Base-by-base conservation (phyloP, 345 rosid genomes). In the Limnanthes douglasii region DNA sequence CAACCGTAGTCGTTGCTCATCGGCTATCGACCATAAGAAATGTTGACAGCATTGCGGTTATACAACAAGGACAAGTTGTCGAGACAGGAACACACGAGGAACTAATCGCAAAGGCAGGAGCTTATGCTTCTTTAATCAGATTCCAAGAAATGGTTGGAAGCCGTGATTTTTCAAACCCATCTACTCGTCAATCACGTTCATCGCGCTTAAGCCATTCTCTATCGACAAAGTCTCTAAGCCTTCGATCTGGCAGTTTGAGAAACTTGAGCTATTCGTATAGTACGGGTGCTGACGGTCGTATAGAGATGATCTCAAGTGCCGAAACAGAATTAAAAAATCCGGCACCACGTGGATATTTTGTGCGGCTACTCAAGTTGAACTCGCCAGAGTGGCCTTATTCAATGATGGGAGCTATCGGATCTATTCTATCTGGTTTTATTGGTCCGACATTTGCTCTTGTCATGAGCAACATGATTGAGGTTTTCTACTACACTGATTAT, bases 351-450 rank as follows among this genome's bases (percentile, higher is more conserved):
- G 79, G 79, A n/a, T 90, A 90, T 64, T 90, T 90, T 73, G 69
- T 59, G 58, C 62, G 96, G 56, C 82, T 90, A 40, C 84, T 90
- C 56, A 85, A 75, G 54, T 71, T 90, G 43, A 90, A 90, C 36
- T 73, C 93, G 34, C 99, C 99, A 0, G 99, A 90, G 39, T 90
- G 99, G 99, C 99, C 99, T 35, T 90, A 90, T 65, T 84, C 94
- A 22, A 70, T 90, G 49, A 90, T 90, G 96, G 99, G 94, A 15
- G 96, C 94, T 0, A 36, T 75, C 37, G 99, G 99, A 27, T 90
- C 99, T 0, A 55, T 90, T 18, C 93, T 90, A 2, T 75, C 96
- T 6, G 99, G 99, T 39, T 90, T 90, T 15, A 85, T 90, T 0
- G 88, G 94, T 37, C 99, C 99, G 21, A 90, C 94, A 0, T 90